These are phyloP conservation scores for Sporothrix sp. DNA, from an alignment of 2,329 filamentous ascomycete species.

Conservation along the genomic window DNA sequence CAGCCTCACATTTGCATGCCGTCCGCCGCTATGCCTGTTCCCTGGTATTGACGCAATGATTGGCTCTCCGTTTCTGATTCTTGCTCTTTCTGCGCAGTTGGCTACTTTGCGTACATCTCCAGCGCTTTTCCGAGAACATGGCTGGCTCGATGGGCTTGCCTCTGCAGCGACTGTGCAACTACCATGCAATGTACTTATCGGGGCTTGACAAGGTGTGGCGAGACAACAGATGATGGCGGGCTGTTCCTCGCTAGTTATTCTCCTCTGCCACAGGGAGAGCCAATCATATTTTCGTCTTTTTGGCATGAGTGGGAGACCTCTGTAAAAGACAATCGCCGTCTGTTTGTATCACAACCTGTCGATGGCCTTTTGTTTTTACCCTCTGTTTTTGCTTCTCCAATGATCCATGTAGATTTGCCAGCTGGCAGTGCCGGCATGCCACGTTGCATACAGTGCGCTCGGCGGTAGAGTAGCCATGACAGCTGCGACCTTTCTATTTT, in stretches of 20 bases:
- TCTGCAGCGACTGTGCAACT: background rate
- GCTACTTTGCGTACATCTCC: background rate
- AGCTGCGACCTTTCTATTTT: too few relatives aligned
- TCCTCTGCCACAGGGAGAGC: background rate
- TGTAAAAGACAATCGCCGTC: too few relatives aligned
- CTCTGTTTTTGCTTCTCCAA: background rate
- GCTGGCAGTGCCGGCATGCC: background rate
- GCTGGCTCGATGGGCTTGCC: background rate
- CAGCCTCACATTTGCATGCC: background rate
- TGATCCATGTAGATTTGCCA: background rate
- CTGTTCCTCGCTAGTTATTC: background rate
- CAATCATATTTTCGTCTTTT: background rate
- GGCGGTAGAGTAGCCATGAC: background rate
- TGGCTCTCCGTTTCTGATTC: background rate
- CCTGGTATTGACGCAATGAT: too few relatives aligned
- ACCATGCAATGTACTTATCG: constrained; percentile 7
- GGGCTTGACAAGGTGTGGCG: constrained; percentile 6
- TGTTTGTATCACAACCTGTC: too few relatives aligned
- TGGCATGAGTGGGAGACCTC: too few relatives aligned
- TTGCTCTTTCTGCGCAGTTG: background rate
- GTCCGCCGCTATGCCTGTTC: too few relatives aligned
- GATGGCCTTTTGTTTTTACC: too few relatives aligned
- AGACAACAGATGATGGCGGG: background rate
- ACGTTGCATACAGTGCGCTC: constrained; percentile 5
- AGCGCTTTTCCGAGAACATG: background rate